Conservation (phyloP, 352 stramenopile genomes). For the Pythium periplocum region DNA sequence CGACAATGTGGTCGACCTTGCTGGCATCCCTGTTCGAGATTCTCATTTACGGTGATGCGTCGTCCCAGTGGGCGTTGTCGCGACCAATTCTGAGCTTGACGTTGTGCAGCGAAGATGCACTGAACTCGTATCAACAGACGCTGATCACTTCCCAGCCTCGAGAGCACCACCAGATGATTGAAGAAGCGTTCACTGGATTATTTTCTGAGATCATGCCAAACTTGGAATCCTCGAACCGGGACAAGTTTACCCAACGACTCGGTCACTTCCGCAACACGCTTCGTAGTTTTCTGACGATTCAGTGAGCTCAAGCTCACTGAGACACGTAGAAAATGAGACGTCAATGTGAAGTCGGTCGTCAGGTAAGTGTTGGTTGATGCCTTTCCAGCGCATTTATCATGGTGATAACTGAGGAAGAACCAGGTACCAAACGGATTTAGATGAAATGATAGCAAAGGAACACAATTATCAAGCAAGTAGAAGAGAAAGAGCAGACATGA, state of each 20-base stretch:
- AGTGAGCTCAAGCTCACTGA: constrained; percentile 13
- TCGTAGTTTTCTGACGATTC: constrained; percentile 91
- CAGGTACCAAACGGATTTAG: too few relatives aligned
- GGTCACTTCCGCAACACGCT: constrained; percentile 95
- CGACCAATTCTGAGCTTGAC: constrained; percentile 97
- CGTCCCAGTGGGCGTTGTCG: constrained; percentile 97
- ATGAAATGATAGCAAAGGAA: too few relatives aligned
- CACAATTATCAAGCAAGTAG: too few relatives aligned
- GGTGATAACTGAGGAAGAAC: too few relatives aligned
- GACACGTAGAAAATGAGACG: constrained; percentile 1
- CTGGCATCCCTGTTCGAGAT: constrained; percentile 95
- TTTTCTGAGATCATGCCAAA: constrained; percentile 94
- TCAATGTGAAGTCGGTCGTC: too few relatives aligned
- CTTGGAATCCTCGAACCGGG: constrained; percentile 95
- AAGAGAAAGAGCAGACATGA: too few relatives aligned
- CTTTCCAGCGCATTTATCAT: too few relatives aligned
- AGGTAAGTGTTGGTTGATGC: too few relatives aligned
- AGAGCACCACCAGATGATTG: constrained; percentile 91
- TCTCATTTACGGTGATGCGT: constrained; percentile 94
- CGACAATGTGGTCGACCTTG: constrained; percentile 88
- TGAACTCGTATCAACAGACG: constrained; percentile 94
- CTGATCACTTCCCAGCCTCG: constrained; percentile 91
- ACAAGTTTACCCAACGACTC: constrained; percentile 98
- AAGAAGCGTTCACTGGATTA: constrained; percentile 96
- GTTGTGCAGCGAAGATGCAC: constrained; percentile 90